Percentiles rank a stretch among this genome's conserved stretches.
Evolutionary conservation across 1,284 basidiomycete species (phyloP).

Genomic region (Rhodofomes roseus): DNA sequence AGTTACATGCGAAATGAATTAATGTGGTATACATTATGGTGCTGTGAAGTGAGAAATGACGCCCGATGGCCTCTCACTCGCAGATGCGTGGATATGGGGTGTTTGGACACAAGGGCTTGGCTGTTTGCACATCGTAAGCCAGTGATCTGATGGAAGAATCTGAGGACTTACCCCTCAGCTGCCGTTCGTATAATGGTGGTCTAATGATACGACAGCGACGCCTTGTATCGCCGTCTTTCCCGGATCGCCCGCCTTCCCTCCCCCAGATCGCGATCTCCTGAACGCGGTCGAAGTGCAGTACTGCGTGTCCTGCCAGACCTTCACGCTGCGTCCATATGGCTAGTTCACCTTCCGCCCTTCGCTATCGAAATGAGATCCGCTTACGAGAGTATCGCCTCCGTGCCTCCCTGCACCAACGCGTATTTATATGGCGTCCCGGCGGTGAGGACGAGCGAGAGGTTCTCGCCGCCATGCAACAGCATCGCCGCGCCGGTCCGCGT

Average conservation of each 20-base stretch:
- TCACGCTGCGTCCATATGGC: constrained; percentile 33
- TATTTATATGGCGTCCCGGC: constrained; percentile 29
- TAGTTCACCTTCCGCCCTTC: background rate
- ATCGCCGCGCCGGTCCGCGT: constrained; percentile 20
- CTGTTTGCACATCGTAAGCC: background rate
- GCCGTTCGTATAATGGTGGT: background rate
- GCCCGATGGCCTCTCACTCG: background rate
- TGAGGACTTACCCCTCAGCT: background rate
- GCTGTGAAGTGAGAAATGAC: background rate
- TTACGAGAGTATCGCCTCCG: constrained; percentile 33
- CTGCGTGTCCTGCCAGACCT: constrained; percentile 38
- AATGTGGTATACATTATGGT: background rate
- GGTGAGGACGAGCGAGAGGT: constrained; percentile 26
- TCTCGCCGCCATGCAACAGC: constrained; percentile 22
- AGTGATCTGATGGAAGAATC: background rate
- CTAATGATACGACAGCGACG: constrained; percentile 4
- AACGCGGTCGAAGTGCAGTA: constrained; percentile 36
- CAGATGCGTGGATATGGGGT: background rate
- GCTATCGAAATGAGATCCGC: constrained; percentile 5
- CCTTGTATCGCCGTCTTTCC: constrained; percentile 9
- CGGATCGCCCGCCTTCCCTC: background rate
- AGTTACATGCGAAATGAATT: constrained; percentile 6
- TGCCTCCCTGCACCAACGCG: constrained; percentile 20
- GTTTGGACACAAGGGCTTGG: background rate
- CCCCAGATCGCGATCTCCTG: constrained; percentile 10